A percentile compares a stretch with the other conserved stretches of the same genome.
phyloP scores from a whole-genome alignment of 805 yeast species.

The Candida sonorensis region DNA sequence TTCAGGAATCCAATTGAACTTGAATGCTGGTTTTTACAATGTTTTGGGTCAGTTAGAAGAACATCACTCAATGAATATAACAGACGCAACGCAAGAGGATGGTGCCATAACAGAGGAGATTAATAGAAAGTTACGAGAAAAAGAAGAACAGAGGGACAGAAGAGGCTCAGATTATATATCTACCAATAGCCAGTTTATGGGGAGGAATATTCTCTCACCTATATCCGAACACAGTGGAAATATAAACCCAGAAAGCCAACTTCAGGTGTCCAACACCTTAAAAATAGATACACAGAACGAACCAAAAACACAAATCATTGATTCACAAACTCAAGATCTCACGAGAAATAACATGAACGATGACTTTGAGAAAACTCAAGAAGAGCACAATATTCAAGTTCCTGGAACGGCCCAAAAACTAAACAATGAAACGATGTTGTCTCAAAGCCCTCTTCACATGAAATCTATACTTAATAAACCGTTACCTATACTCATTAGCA shows the following conservation, averaged over 20 bases:
- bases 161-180: neutral
- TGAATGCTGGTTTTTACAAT: slow-evolving; percentile 8
- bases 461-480: too few species aligned
- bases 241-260: too few species aligned
- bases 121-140: neutral
- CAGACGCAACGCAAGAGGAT: neutral
- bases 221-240: neutral
- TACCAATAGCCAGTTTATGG: neutral
- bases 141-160: neutral
- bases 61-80: neutral
- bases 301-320: too few species aligned
- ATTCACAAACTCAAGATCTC: neutral
- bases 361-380: neutral
- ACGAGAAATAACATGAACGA: neutral
- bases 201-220: neutral
- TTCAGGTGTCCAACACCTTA: too few species aligned
- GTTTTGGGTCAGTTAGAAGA: neutral
- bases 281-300: too few species aligned
- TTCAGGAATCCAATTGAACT: slow-evolving; percentile 19
- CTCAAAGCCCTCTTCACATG: too few species aligned
- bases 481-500: too few species aligned
- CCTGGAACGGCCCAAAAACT: slow-evolving; percentile 18
- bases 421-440: too few species aligned
- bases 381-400: slow-evolving; percentile 14
- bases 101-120: neutral